A percentile compares a stretch with the other conserved stretches of the same genome.
Evolutionary conservation across 2,329 filamentous ascomycete genomes (phyloP).

Genomic region (Byssothecium circinans): DNA sequence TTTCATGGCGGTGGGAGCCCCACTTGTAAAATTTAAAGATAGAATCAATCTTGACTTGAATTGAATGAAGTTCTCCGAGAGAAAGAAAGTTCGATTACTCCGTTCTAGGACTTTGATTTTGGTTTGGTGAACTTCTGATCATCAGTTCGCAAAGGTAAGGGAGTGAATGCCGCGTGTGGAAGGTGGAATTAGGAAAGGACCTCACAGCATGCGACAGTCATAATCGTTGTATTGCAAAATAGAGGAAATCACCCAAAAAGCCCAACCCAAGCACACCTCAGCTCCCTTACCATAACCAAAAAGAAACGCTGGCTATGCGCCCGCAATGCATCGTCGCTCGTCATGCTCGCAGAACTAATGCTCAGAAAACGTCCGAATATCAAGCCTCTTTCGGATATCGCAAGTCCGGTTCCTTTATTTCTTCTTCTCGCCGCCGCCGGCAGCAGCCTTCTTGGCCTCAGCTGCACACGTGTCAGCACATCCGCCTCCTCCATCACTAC

Average conservation of each 20-base stretch:
- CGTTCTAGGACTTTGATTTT: background rate
- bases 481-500: too few species aligned
- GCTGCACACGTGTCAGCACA: slow-evolving; percentile 25
- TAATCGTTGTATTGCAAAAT: slow-evolving; percentile 18
- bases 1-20: slow-evolving; percentile 13
- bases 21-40: slow-evolving; percentile 26
- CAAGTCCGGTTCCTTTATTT: slow-evolving; percentile 2
- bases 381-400: slow-evolving; percentile 3
- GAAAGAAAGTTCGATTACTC: slow-evolving; percentile 15
- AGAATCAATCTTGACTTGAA: slow-evolving; percentile 30
- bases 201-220: slow-evolving; percentile 19
- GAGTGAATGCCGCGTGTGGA: background rate
- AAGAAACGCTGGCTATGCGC: background rate
- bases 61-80: slow-evolving; percentile 28
- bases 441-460: slow-evolving; percentile 27
- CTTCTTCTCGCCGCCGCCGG: slow-evolving; percentile 7
- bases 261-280: background rate
- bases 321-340: background rate
- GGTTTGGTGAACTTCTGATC: background rate
- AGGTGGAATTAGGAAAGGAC: slow-evolving; percentile 9
- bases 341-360: background rate
- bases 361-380: background rate
- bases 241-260: background rate
- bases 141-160: too few species aligned
- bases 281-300: slow-evolving; percentile 10